These are phyloP conservation scores for Histomonas meleagridis DNA, from an alignment of 208 protist genomes.

Conservation along the genomic window DNA sequence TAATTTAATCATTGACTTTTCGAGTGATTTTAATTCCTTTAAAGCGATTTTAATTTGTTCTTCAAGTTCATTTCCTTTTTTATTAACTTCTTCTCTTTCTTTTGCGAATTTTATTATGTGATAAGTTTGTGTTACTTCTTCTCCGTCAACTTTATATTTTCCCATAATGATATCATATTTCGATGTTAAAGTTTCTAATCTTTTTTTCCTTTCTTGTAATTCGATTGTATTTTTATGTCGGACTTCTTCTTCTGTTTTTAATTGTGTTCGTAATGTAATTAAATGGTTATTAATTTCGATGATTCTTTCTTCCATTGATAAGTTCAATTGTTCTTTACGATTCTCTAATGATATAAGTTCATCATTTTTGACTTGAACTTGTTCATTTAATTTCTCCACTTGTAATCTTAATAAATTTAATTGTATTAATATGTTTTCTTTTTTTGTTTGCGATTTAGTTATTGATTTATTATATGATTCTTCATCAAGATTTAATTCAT, in stretches of 20 bases:
- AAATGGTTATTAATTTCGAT: background rate
- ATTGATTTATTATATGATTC: background rate
- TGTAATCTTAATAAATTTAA: background rate
- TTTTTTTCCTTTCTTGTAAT: background rate
- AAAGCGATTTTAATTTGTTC: background rate
- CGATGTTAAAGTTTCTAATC: background rate
- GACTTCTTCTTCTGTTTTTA: slow-evolving; percentile 24
- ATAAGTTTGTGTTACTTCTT: background rate
- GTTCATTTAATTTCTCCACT: background rate
- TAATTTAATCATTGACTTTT: background rate
- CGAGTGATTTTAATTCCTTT: background rate
- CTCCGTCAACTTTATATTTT: background rate
- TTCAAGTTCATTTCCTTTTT: slow-evolving; percentile 23
- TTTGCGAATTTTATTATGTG: background rate
- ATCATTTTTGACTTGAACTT: background rate
- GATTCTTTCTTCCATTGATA: background rate
- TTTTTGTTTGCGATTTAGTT: background rate
- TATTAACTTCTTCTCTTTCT: background rate
- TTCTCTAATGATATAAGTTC: slow-evolving; percentile 23
- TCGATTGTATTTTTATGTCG: background rate
- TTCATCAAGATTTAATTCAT: background rate
- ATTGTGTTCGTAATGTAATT: background rate
- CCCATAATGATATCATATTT: slow-evolving; percentile 16
- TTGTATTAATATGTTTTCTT: background rate
- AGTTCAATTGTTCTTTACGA: background rate